phyloP scores from a whole-genome alignment of 2,329 filamentous ascomycete genomes.

The Ophiostoma ips region DNA sequence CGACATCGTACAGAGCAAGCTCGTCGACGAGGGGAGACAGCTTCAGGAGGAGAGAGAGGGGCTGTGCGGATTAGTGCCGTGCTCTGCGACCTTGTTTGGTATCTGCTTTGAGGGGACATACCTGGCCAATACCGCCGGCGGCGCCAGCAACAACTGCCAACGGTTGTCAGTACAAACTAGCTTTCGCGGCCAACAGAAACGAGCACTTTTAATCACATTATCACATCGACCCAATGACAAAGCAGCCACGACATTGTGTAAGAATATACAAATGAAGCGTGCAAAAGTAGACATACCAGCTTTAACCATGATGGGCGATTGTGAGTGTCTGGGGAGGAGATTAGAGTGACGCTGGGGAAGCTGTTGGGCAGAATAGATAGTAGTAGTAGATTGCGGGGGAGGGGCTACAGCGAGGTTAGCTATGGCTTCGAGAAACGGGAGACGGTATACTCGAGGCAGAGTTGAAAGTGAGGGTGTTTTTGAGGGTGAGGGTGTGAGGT shows the following conservation, averaged over 20 bases:
- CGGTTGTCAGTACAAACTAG: background rate
- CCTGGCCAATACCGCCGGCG: constrained; percentile 97
- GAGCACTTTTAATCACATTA: no score
- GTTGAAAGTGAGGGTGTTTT: background rate
- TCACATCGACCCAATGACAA: no score
- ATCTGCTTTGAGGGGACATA: constrained; percentile 26
- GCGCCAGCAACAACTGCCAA: constrained; percentile 72
- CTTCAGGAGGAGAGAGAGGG: constrained; percentile 93
- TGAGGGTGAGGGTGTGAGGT: background rate
- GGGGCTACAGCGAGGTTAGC: constrained; percentile 13
- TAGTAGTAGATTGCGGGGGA: constrained; percentile 14
- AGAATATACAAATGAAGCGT: background rate
- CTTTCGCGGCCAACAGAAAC: background rate
- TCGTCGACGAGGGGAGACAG: constrained; percentile 75
- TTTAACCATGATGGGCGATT: constrained; percentile 24
- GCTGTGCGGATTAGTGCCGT: constrained; percentile 35
- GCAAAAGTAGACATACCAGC: constrained; percentile 22
- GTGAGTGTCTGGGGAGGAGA: background rate
- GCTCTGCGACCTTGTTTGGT: background rate
- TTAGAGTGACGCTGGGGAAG: constrained; percentile 6
- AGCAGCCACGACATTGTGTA: background rate
- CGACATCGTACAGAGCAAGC: constrained; percentile 96
- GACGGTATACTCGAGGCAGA: no score
- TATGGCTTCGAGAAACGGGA: background rate
- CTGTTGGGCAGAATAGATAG: constrained; percentile 11